These are phyloP conservation scores for Metschnikowia drakensbergensis DNA, from an alignment of 805 yeast genomes.

Conservation along the genomic window DNA sequence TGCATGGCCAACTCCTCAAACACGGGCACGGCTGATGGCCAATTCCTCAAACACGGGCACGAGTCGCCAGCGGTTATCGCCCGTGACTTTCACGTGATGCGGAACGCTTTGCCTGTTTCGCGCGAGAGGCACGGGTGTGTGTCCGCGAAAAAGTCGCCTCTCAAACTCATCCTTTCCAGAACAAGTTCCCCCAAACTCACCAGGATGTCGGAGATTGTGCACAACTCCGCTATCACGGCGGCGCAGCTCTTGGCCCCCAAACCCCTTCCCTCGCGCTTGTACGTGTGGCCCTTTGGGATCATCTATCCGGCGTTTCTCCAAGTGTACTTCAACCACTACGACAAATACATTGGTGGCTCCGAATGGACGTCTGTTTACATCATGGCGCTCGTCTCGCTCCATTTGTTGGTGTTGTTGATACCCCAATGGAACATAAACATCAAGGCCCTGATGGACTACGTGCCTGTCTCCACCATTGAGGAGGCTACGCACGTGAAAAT, in stretches of 20 bases:
- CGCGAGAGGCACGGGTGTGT: not conserved
- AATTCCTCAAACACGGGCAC: too few relatives aligned
- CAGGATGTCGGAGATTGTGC: constrained; percentile 47
- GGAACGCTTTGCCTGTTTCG: not conserved
- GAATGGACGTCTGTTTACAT: constrained; percentile 96
- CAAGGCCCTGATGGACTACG: constrained; percentile 66
- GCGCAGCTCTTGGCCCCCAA: constrained; percentile 75
- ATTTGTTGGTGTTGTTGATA: constrained; percentile 74
- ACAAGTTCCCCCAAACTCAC: not conserved
- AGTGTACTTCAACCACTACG: constrained; percentile 66
- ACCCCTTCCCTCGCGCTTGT: constrained; percentile 59
- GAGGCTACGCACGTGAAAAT: constrained; percentile 73
- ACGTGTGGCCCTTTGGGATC: constrained; percentile 75
- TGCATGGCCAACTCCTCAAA: too few relatives aligned
- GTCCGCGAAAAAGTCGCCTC: constrained; percentile 3
- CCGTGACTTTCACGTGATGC: not conserved
- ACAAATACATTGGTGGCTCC: constrained; percentile 74
- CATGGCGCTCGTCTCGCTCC: constrained; percentile 68
- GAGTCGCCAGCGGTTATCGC: not conserved
- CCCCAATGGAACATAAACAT: constrained; percentile 90
- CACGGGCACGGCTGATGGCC: too few relatives aligned
- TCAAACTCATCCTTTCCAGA: not conserved
- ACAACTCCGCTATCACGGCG: constrained; percentile 65
- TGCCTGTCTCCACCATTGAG: constrained; percentile 44
- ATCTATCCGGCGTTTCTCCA: constrained; percentile 72